Evolutionary conservation across 345 rosid genomes (phyloP).

Genomic region (Euphorbia pulcherrima): DNA sequence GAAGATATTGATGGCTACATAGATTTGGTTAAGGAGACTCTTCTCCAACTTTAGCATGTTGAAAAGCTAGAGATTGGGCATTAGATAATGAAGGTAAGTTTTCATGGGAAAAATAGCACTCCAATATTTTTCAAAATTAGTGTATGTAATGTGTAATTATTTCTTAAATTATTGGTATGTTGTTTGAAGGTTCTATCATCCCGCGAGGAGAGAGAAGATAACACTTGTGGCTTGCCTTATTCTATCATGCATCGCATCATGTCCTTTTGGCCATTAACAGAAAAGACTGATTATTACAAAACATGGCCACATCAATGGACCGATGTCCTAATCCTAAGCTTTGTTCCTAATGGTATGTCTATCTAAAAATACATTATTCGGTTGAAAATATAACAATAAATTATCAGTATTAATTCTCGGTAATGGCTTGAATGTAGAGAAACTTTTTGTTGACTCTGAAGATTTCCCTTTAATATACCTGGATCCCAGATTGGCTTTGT

Average conservation of each 20-base stretch:
- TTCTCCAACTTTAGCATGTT: not conserved
- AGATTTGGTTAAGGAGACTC: not conserved
- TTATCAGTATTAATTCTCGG: no score
- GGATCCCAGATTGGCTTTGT: no score
- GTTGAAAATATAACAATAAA: no score
- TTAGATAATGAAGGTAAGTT: not conserved
- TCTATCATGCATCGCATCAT: not conserved
- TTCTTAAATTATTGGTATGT: no score
- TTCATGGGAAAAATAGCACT: not conserved
- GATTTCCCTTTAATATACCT: no score
- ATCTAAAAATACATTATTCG: no score
- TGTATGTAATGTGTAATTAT: not conserved
- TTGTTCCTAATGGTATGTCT: no score
- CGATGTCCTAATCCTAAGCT: no score
- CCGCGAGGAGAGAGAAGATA: not conserved
- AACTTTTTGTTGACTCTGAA: no score
- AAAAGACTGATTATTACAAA: not conserved
- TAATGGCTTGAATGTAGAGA: no score
- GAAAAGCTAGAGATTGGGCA: not conserved
- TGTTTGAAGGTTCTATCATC: not conserved
- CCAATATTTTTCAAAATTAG: no score
- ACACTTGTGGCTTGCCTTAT: not conserved
- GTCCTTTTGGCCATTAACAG: not conserved
- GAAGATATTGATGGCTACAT: not conserved
- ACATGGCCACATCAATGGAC: not conserved